Percentiles rank a stretch among this genome's conserved stretches.
These are phyloP conservation scores for Lanmaoa rubissima DNA, from an alignment of 768 basidiomycete genomes.

Conservation along the genomic window DNA sequence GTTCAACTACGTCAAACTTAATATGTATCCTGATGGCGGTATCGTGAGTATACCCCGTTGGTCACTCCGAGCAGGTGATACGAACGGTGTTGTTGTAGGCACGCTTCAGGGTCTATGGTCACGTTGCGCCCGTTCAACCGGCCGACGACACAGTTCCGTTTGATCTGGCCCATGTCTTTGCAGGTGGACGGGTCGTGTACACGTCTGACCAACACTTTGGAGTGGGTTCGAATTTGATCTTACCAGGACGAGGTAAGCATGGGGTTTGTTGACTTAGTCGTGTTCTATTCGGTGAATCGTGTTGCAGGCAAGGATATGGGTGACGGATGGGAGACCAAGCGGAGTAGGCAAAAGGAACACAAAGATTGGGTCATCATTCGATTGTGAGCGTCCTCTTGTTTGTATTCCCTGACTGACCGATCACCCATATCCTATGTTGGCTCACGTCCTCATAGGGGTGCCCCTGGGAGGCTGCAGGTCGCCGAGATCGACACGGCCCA, in stretches of 20 bases:
- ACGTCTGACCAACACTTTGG: constrained; percentile 97
- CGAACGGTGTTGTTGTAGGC: constrained; percentile 48
- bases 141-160: constrained; percentile 47
- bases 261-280: neutral
- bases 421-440: neutral
- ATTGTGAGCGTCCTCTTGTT: constrained; percentile 50
- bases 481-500: constrained; percentile 92
- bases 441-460: constrained; percentile 49
- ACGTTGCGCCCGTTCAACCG: constrained; percentile 66
- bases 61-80: neutral
- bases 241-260: constrained; percentile 78
- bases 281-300: neutral
- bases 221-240: constrained; percentile 82
- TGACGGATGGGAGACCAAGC: constrained; percentile 97
- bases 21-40: constrained; percentile 97
- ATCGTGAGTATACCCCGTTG: constrained; percentile 51
- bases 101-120: constrained; percentile 88
- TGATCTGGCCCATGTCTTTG: constrained; percentile 89
- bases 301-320: constrained; percentile 81
- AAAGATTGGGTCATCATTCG: constrained; percentile 91
- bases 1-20: constrained; percentile 83
- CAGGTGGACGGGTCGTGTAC: constrained; percentile 80
- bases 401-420: neutral
- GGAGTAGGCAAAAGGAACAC: constrained; percentile 76
- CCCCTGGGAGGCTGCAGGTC: constrained; percentile 67